Conservation (phyloP, 2,329 filamentous ascomycete species). For the Venturia nashicola region DNA sequence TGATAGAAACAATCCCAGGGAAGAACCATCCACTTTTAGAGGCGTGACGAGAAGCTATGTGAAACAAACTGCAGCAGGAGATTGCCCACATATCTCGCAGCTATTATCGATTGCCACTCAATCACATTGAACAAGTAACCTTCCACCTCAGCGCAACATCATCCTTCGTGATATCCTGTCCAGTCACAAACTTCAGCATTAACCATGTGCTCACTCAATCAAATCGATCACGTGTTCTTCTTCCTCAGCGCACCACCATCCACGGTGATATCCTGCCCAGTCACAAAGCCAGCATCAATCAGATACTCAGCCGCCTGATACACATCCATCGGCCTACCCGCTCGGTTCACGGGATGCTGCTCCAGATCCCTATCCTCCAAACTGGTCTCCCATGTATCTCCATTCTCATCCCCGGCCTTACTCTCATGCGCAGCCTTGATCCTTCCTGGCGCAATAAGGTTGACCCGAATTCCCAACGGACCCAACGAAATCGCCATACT, state of each 20-base stretch:
- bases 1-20: too few relatives aligned
- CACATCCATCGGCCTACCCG: constrained; percentile 33
- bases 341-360: constrained; percentile 32
- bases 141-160: constrained; percentile 8
- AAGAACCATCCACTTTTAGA: too few relatives aligned
- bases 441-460: constrained; percentile 33
- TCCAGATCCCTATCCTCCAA: constrained; percentile 28
- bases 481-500: constrained; percentile 24
- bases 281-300: constrained; percentile 27
- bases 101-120: not conserved
- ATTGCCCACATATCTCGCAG: too few relatives aligned
- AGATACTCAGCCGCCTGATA: constrained; percentile 31
- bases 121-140: not conserved
- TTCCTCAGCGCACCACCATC: constrained; percentile 10
- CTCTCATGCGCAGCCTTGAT: constrained; percentile 37
- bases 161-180: constrained; percentile 11
- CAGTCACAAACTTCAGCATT: constrained; percentile 26
- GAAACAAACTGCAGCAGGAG: too few relatives aligned
- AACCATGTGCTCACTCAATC: constrained; percentile 22
- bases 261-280: constrained; percentile 14
- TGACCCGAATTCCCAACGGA: constrained; percentile 23
- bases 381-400: constrained; percentile 25
- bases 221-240: not conserved
- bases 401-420: constrained; percentile 31
- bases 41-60: too few relatives aligned